Conservation (phyloP, 2,329 filamentous ascomycete species). For the Ilyonectria destructans region DNA sequence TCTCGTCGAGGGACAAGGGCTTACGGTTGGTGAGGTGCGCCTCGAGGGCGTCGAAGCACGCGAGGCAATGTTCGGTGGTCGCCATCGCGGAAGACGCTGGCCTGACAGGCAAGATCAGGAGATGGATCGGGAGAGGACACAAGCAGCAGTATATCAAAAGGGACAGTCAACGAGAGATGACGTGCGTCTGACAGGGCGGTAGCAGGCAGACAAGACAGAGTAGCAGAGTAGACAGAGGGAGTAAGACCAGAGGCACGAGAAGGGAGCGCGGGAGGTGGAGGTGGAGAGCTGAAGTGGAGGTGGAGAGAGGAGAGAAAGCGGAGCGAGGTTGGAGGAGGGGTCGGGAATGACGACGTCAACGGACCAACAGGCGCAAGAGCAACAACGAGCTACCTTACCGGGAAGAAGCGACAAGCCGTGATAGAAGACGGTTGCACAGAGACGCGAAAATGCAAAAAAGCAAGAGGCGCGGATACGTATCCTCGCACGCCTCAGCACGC, state of each 20-base stretch:
- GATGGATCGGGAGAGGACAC: conserved; percentile 24
- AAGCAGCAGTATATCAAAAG: conserved; percentile 16
- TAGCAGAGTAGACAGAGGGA: conserved; percentile 25
- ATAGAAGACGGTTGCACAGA: conserved; percentile 14
- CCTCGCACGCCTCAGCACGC: conserved; percentile 6
- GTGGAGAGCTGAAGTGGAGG: conserved; percentile 7
- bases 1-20: conserved; percentile 76
- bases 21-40: conserved; percentile 82
- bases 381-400: conserved; percentile 13
- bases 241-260: conserved; percentile 1
- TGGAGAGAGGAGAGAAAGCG: conserved; percentile 20
- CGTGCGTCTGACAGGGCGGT: conserved; percentile 17
- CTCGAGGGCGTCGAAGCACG: conserved; percentile 90
- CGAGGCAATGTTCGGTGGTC: conserved; percentile 87
- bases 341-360: conserved; percentile 13
- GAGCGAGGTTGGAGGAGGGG: conserved; percentile 24
- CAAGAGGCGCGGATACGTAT: conserved; percentile 21
- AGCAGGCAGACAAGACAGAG: conserved; percentile 6
- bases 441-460: conserved; percentile 5
- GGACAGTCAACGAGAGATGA: conserved; percentile 9
- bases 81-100: conserved; percentile 74
- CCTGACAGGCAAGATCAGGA: conserved; percentile 27
- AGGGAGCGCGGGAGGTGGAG: conserved; percentile 17
- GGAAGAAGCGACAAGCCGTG: not conserved
- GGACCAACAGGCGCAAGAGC: not conserved